phyloP scores from a whole-genome alignment of 2,329 filamentous ascomycete genomes.

The Fusarium sp. region DNA sequence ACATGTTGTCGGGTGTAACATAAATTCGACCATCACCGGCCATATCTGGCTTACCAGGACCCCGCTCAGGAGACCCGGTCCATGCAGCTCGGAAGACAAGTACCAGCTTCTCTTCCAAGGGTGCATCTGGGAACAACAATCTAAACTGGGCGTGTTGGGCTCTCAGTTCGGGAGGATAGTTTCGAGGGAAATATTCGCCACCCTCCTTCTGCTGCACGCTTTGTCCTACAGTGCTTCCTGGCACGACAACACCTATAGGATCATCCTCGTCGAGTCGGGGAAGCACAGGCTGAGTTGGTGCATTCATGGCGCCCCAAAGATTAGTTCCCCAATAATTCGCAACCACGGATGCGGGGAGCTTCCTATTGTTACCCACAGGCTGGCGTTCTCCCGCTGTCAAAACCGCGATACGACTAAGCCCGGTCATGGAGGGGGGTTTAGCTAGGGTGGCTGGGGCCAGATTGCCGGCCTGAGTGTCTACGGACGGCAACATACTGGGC shows the following conservation, averaged over 20 bases:
- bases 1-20: slow-evolving; percentile 86
- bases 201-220: slow-evolving; percentile 49
- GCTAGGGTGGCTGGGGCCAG: slow-evolving; percentile 86
- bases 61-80: slow-evolving; percentile 64
- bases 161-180: slow-evolving; percentile 84
- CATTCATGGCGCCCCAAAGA: slow-evolving; percentile 69
- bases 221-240: slow-evolving; percentile 49
- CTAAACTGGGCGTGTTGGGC: slow-evolving; percentile 94
- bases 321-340: slow-evolving; percentile 95
- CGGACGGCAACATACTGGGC: slow-evolving; percentile 51
- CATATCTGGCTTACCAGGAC: slow-evolving; percentile 61
- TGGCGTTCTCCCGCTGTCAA: slow-evolving; percentile 82
- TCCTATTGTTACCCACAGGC: slow-evolving; percentile 73
- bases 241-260: slow-evolving; percentile 56
- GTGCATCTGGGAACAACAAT: slow-evolving; percentile 86
- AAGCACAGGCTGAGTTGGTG: slow-evolving; percentile 48
- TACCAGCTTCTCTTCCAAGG: slow-evolving; percentile 82
- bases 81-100: slow-evolving; percentile 94
- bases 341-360: slow-evolving; percentile 85
- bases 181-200: slow-evolving; percentile 72
- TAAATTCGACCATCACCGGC: slow-evolving; percentile 80
- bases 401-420: slow-evolving; percentile 86
- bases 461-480: slow-evolving; percentile 66
- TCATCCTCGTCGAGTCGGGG: slow-evolving; percentile 54
- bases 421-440: slow-evolving; percentile 84